phyloP scores from a whole-genome alignment of 2,329 filamentous ascomycete genomes.

The Aspergillus pseudoterreus region DNA sequence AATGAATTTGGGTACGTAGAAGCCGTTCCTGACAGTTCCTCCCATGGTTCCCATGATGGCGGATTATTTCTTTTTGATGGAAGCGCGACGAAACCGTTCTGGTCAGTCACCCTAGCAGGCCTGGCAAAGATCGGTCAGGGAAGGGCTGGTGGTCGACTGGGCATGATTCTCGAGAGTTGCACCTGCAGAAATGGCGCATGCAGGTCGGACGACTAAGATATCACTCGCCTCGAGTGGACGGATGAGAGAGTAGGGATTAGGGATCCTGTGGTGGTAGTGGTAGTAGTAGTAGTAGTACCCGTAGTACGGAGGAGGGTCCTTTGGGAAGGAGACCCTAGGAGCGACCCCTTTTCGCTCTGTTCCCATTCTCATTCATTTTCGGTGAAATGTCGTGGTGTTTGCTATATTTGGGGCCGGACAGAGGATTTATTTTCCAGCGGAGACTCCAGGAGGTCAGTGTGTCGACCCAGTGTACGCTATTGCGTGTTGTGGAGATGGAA shows the following conservation, averaged over 20 bases:
- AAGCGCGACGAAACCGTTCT: too few species aligned
- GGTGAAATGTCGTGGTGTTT: too few species aligned
- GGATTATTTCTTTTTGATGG: too few species aligned
- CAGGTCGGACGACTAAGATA: constrained; percentile 5
- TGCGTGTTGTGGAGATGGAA: not conserved
- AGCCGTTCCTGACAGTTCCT: too few species aligned
- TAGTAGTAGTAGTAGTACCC: too few species aligned
- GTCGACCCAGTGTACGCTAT: not conserved
- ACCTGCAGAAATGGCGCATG: constrained; percentile 23
- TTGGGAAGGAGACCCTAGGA: not conserved
- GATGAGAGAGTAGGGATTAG: not conserved
- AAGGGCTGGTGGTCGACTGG: not conserved
- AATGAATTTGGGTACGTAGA: too few species aligned
- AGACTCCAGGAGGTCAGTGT: too few species aligned
- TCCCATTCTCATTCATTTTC: too few species aligned
- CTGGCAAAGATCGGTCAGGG: not conserved
- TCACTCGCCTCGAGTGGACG: not conserved
- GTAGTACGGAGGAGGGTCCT: not conserved
- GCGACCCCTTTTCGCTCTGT: not conserved
- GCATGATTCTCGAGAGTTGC: constrained; percentile 10
- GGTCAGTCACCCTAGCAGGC: too few species aligned
- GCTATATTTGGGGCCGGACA: too few species aligned
- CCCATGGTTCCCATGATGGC: too few species aligned
- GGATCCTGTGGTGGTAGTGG: not conserved
- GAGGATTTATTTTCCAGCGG: too few species aligned